Evolutionary conservation across 2,329 filamentous ascomycete genomes (phyloP), one percentile per base, ranked within the genome.

Genomic region (Colletotrichum destructivum): DNA sequence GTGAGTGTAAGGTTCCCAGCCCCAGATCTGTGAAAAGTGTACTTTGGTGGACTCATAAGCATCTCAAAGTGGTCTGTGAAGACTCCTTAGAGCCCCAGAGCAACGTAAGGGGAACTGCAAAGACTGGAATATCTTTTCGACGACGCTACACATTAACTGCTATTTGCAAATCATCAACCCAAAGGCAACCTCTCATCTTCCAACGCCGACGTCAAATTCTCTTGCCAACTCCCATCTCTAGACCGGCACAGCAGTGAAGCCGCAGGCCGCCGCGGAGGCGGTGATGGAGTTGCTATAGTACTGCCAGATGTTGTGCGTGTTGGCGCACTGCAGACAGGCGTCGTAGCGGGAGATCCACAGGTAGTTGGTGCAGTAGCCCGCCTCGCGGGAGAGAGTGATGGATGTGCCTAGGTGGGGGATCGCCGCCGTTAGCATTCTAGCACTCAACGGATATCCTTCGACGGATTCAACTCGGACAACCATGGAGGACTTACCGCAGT

Each of bases 321-420:
- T 72, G 52, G 84, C 84, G 69, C 85, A 87, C 57, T 83, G 76
- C 38, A 87, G 79, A 74, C 86, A 88, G 38, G 77, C 81, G 31
- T 82, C 76, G 77, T 66, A 71, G 8, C 67, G 57, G 40, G 65
- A 51, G 15, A 74, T 72, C 69, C 69, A 74, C 52, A 61, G 62
- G 61, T 26, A 69, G 73, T 82, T 79, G 26, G 76, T 72, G 74
- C 84, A 85, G 61, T 81, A 78, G 69, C 78, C 78, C 5, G 73
- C 69, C 57, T 76, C 75, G 16, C 75, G 75, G 42, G 78, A 79
- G 42, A 80, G 78, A 23, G 81, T 77, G 26, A 83, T 81, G 46
- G 82, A 81, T 52, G 78, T 76, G 60, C 78, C 76, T 80, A 18
- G 26, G 31, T 35, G 31, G 7, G 31, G 62, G 18, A 13, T 21